phyloP scores from a whole-genome alignment of 2,329 filamentous ascomycete species.

The Fonsecaea multimorphosa region DNA sequence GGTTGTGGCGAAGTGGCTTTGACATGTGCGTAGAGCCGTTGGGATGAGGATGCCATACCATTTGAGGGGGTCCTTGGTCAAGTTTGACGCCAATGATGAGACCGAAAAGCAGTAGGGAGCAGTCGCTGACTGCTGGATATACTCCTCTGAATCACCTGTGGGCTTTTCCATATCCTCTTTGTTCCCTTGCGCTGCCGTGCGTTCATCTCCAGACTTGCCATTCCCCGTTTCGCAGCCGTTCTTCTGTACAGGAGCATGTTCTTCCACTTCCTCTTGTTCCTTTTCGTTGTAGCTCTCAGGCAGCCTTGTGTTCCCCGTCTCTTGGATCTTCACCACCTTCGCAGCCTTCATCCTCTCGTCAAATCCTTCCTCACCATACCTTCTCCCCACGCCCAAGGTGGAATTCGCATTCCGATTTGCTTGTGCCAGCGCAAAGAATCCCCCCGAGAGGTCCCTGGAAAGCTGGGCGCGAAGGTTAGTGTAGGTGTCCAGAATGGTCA shows the following conservation, averaged over 20 bases:
- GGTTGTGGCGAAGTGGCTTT: slow-evolving; percentile 51
- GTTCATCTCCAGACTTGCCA: neutral
- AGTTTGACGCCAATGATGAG: neutral
- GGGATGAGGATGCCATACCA: slow-evolving; percentile 59
- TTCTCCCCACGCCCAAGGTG: slow-evolving; percentile 46
- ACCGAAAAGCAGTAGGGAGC: slow-evolving; percentile 1
- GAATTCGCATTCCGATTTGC: slow-evolving; percentile 56
- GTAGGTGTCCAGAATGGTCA: slow-evolving; percentile 40
- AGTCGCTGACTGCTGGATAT: neutral
- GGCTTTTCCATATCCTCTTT: neutral
- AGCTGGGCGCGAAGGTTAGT: slow-evolving; percentile 37
- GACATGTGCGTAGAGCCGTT: slow-evolving; percentile 51
- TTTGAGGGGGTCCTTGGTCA: slow-evolving; percentile 48
- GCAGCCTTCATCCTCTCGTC: slow-evolving; percentile 59
- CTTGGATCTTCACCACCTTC: slow-evolving; percentile 40
- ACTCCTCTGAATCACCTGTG: neutral
- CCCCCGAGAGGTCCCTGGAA: slow-evolving; percentile 41
- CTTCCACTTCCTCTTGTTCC: slow-evolving; percentile 25
- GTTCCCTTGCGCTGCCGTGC: neutral
- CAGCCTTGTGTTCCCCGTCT: neutral
- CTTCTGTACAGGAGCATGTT: too few relatives aligned
- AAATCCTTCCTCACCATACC: slow-evolving; percentile 57
- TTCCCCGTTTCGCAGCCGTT: neutral
- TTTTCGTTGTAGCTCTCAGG: slow-evolving; percentile 35
- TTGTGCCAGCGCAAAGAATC: slow-evolving; percentile 56